Evolutionary conservation across 192 early-diverging fungal genomes (phyloP).

Genomic region (Pecoramyces ruminantium): DNA sequence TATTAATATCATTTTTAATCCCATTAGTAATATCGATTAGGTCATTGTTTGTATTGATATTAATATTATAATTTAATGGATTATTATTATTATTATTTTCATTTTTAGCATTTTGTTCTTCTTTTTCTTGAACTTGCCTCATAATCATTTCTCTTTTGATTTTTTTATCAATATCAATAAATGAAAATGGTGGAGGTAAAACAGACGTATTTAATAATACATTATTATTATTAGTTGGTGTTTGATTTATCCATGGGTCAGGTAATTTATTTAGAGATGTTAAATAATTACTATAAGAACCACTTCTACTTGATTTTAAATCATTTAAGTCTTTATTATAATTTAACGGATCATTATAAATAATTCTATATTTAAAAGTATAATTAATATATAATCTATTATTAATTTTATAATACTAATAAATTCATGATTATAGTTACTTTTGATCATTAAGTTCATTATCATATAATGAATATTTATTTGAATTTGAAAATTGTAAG

Average conservation of each 20-base stretch:
- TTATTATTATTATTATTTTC: background rate
- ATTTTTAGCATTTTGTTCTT: background rate
- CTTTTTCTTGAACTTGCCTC: background rate
- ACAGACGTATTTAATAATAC: background rate
- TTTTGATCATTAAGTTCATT: background rate
- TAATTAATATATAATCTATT: too few relatives aligned
- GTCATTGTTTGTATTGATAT: too few relatives aligned
- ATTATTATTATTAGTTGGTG: background rate
- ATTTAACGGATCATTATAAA: background rate
- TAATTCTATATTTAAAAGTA: too few relatives aligned
- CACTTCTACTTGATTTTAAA: background rate
- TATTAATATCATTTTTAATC: too few relatives aligned
- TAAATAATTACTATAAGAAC: background rate
- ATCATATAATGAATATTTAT: background rate
- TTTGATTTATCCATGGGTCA: background rate
- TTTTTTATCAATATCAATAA: background rate
- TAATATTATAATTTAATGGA: too few relatives aligned
- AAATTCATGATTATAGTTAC: background rate
- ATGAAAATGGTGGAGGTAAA: background rate
- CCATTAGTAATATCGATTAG: too few relatives aligned
- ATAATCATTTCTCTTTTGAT: background rate
- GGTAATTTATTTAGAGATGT: background rate
- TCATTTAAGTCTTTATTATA: background rate
- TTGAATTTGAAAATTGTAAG: background rate
- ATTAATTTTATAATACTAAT: too few relatives aligned